These are phyloP conservation scores for peach (Prunus persica) DNA, from an alignment of 306 rosid genomes.

Conservation along the genomic window Prunus_persica_NCBIv2 NC_034016.1:16945001-16945500, in stretches of 20 bases:
- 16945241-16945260: slow-evolving; percentile 79
- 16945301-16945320: slow-evolving; percentile 5
- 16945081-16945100: not conserved
- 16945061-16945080: not conserved
- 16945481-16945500: not conserved
- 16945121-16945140: not conserved
- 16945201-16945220: not conserved
- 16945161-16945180: not conserved
- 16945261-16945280: slow-evolving; percentile 64
- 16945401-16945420: not conserved
- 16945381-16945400: not conserved
- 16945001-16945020: slow-evolving; percentile 70
- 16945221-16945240: slow-evolving; percentile 46
- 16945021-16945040: slow-evolving; percentile 59
- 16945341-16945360: not conserved
- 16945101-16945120: not conserved
- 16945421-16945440: not conserved
- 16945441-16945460: not conserved
- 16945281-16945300: slow-evolving; percentile 89
- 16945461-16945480: not conserved
- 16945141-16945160: not conserved
- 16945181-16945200: not conserved
- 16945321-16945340: not conserved
- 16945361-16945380: not conserved
- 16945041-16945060: slow-evolving; percentile 52